Evolutionary conservation across 2,329 filamentous ascomycete species (phyloP).

Genomic region (Diaporthe batatas): DNA sequence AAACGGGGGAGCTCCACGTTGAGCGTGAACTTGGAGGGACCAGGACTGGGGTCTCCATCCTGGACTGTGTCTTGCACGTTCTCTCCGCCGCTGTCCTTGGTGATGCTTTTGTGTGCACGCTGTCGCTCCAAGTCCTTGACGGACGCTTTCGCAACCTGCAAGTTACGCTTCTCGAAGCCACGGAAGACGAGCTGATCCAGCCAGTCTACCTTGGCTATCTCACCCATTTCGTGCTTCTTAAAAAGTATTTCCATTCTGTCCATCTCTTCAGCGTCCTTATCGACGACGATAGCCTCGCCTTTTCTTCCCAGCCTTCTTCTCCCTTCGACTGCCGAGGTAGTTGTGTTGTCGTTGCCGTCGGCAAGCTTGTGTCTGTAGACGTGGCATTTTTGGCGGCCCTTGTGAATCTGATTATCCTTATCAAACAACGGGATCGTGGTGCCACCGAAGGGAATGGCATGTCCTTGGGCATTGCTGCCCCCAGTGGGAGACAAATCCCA

Average conservation of each 20-base stretch:
- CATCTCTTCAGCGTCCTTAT: slow-evolving; percentile 84
- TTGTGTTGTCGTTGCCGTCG: slow-evolving; percentile 85
- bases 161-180: slow-evolving; percentile 82
- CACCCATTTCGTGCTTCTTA: slow-evolving; percentile 98
- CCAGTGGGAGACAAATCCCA: slow-evolving; percentile 93
- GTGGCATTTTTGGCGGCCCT: slow-evolving; percentile 91
- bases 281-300: slow-evolving; percentile 64
- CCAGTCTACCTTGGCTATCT: slow-evolving; percentile 94
- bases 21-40: slow-evolving; percentile 77
- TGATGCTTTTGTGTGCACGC: slow-evolving; percentile 54
- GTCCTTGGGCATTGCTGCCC: slow-evolving; percentile 75
- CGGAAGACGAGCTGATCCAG: slow-evolving; percentile 95
- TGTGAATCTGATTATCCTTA: slow-evolving; percentile 88
- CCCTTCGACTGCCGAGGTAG: slow-evolving; percentile 78
- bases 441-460: slow-evolving; percentile 92
- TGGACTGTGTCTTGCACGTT: slow-evolving; percentile 51
- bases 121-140: slow-evolving; percentile 69
- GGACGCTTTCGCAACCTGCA: slow-evolving; percentile 74
- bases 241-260: slow-evolving; percentile 90
- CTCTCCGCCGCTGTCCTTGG: slow-evolving; percentile 48
- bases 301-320: slow-evolving; percentile 64
- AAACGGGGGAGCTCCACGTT: slow-evolving; percentile 94
- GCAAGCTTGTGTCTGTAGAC: slow-evolving; percentile 86
- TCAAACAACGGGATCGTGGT: slow-evolving; percentile 96
- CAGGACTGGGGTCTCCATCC: slow-evolving; percentile 61